These are phyloP conservation scores for Coemansia sp. DNA, from an alignment of 192 early-diverging fungal genomes.

Conservation along the genomic window DNA sequence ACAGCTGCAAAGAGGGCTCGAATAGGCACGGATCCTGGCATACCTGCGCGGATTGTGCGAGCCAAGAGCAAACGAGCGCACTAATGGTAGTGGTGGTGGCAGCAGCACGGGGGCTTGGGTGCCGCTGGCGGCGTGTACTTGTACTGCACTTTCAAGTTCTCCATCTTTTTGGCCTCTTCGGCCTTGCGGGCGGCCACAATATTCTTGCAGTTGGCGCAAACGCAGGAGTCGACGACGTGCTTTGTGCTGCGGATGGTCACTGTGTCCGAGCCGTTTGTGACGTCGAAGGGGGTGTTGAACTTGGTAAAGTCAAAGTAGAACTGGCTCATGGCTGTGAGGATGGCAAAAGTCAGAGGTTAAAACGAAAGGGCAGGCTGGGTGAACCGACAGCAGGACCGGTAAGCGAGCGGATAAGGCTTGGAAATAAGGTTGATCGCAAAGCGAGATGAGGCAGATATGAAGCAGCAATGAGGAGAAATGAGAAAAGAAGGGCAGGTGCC, in stretches of 20 bases:
- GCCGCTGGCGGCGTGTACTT: slow-evolving; percentile 33
- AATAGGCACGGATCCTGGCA: neutral
- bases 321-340: slow-evolving; percentile 25
- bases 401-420: neutral
- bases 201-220: slow-evolving; percentile 39
- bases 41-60: neutral
- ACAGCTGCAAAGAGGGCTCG: neutral
- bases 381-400: neutral
- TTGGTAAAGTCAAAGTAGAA: slow-evolving; percentile 42
- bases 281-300: slow-evolving; percentile 30
- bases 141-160: slow-evolving; percentile 25
- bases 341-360: neutral
- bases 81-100: slow-evolving; percentile 36
- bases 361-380: neutral
- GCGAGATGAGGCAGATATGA: neutral
- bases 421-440: neutral
- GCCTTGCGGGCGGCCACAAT: slow-evolving; percentile 33
- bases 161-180: slow-evolving; percentile 29
- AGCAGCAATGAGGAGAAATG: neutral
- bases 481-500: neutral
- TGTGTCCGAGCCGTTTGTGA: slow-evolving; percentile 42
- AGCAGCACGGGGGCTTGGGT: slow-evolving; percentile 19
- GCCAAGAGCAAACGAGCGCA: neutral
- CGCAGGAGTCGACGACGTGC: slow-evolving; percentile 41
- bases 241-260: slow-evolving; percentile 45